Conservation (phyloP, 2,329 filamentous ascomycete species). For the Sarocladium strictum region DNA sequence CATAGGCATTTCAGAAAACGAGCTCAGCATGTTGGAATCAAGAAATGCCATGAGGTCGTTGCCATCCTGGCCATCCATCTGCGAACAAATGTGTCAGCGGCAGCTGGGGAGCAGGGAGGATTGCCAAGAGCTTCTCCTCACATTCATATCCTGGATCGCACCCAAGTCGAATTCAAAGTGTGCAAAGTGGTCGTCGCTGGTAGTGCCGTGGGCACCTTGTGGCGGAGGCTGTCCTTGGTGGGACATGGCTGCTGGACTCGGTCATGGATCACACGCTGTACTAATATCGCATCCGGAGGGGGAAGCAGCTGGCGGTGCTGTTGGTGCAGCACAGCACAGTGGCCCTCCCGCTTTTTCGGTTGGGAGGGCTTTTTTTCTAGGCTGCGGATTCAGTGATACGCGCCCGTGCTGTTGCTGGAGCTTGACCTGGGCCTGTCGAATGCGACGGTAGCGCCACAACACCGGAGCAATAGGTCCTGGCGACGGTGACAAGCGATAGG, state of each 20-base stretch:
- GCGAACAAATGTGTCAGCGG: slow-evolving; percentile 4
- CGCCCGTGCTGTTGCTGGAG: not conserved
- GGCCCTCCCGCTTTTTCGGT: not conserved
- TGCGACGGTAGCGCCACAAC: not conserved
- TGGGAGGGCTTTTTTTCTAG: not conserved
- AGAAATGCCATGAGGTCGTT: slow-evolving; percentile 38
- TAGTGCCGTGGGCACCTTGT: slow-evolving; percentile 14
- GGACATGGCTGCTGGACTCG: slow-evolving; percentile 24
- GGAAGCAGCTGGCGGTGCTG: not conserved
- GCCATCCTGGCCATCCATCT: slow-evolving; percentile 22
- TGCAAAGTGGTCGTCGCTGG: slow-evolving; percentile 25
- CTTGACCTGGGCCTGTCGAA: no score
- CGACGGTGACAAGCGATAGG: not conserved
- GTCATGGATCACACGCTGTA: not conserved
- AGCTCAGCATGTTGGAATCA: slow-evolving; percentile 33
- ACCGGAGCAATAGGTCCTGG: not conserved
- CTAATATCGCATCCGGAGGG: not conserved
- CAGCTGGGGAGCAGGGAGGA: not conserved
- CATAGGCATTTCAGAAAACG: slow-evolving; percentile 36
- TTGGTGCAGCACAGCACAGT: not conserved
- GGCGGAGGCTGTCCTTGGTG: slow-evolving; percentile 27
- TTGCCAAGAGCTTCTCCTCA: not conserved
- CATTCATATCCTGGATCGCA: slow-evolving; percentile 21
- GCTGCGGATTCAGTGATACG: not conserved
- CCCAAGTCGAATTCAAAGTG: slow-evolving; percentile 17